Base-by-base conservation (phyloP, 805 yeast species). In the Saccharomycopsis sp. region DNA sequence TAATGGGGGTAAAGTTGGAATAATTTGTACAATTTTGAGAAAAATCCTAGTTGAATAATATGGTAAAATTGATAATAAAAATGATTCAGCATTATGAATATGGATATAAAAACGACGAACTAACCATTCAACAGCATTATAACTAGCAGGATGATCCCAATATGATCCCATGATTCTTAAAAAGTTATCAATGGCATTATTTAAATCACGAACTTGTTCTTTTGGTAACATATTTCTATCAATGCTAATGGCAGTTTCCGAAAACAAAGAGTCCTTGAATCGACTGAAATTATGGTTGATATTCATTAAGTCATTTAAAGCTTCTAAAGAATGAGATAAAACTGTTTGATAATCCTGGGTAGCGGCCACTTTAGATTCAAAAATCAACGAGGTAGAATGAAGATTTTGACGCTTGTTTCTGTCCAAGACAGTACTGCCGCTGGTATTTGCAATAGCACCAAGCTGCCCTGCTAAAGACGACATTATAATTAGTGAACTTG, bases 71-170 rank as follows among this genome's bases (percentile, higher is more conserved):
- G 88, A 68, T 42, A 89, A 59, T 34, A 92, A 55, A 25, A 92
- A 55, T 40, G 66, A 56, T 57, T 89, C 97, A 0, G 87, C 63
- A 53, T 83, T 86, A 52, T 81, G 79, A 36, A 83, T 67, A 56
- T 92, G 88, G 49, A 86, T 75, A 54, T 86, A 79, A 64, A 78
- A 92, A 51, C 97, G 72, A 63, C 98, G 79, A 15, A 92, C 79
- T 19, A 88, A 74, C 98, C 98, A 92, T 64, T 92, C 98, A 10
- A 86, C 67, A 4, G 96, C 89, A 51, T 79, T 78, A 37, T 85
- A 53, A 2, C 96, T 71, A 19, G 94, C 84, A 18, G 76, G 70
- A 39, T 87, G 61, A 48, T 76, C 71, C 71, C 89, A 76, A 23
- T 43, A 38, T 17, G 48, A 45, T 3, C 40, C 47, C 8, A 78